phyloP scores from a whole-genome alignment of 2,329 filamentous ascomycete species.

The Penicillium sp. region DNA sequence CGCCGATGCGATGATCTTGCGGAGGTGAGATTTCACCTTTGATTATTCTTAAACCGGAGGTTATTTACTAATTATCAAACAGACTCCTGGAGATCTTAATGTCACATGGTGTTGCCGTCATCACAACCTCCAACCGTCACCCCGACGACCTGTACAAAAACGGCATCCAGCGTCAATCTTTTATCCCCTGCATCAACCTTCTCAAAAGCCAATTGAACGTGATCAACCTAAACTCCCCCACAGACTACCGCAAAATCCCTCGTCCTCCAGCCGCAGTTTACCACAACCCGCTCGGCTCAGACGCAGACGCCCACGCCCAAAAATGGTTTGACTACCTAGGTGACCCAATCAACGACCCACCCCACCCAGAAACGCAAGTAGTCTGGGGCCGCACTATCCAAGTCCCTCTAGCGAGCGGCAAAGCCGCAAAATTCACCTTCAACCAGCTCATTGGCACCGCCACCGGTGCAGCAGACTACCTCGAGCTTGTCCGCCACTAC shows the following conservation, averaged over 20 bases:
- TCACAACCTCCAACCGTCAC: constrained; percentile 96
- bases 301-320: constrained; percentile 77
- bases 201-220: constrained; percentile 81
- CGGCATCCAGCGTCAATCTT: constrained; percentile 92
- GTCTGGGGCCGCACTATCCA: constrained; percentile 92
- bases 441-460: constrained; percentile 85
- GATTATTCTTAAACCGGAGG: neutral
- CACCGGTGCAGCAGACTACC: constrained; percentile 90
- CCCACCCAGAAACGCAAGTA: constrained; percentile 73
- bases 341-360: constrained; percentile 72
- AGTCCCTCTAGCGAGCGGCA: constrained; percentile 84
- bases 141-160: constrained; percentile 97
- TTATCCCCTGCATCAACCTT: constrained; percentile 91
- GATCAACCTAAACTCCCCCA: constrained; percentile 91
- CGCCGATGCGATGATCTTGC: constrained; percentile 95
- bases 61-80: constrained; percentile 24
- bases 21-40: constrained; percentile 53
- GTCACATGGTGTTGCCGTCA: constrained; percentile 93
- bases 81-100: constrained; percentile 84
- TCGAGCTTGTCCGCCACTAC: constrained; percentile 87
- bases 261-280: constrained; percentile 92
- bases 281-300: constrained; percentile 78
- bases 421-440: constrained; percentile 88
- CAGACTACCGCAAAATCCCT: constrained; percentile 96
- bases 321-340: constrained; percentile 97